Evolutionary conservation across 257 asterid species (phyloP).

Genomic region (Ligustrum vulgare): DNA sequence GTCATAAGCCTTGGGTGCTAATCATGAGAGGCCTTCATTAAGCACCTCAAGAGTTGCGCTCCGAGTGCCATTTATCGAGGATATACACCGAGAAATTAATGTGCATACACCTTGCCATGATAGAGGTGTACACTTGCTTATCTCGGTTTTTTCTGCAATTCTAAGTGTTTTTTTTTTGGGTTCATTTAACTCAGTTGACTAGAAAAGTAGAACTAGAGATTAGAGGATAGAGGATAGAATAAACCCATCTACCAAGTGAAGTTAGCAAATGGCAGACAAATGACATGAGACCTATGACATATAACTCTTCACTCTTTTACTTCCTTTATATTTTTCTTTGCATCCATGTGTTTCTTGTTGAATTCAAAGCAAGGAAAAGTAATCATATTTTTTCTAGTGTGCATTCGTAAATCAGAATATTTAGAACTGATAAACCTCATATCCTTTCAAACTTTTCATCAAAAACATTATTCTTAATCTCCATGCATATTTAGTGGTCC

Average conservation of each 20-base stretch:
- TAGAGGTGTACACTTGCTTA: too few species aligned
- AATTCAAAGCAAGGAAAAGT: too few species aligned
- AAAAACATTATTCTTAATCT: conserved; percentile 13
- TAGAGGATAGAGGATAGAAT: not conserved
- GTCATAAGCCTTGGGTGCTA: not conserved
- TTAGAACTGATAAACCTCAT: not conserved
- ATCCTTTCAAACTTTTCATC: not conserved
- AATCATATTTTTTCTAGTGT: not conserved
- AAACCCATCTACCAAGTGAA: too few species aligned
- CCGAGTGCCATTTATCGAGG: not conserved
- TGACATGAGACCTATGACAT: too few species aligned
- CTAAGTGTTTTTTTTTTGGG: not conserved
- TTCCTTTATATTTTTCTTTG: too few species aligned
- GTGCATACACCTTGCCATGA: not conserved
- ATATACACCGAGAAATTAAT: too few species aligned
- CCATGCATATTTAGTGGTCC: conserved; percentile 36
- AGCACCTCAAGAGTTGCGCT: not conserved
- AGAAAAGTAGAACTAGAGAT: not conserved
- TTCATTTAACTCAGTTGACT: not conserved
- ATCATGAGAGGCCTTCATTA: not conserved
- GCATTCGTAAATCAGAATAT: not conserved
- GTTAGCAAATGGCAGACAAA: too few species aligned
- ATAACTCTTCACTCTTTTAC: too few species aligned
- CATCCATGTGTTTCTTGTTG: too few species aligned
- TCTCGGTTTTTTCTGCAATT: not conserved